Percentiles rank a stretch among this genome's conserved stretches.
phyloP scores from a whole-genome alignment of 768 basidiomycete species.

The Boletus fagicola region DNA sequence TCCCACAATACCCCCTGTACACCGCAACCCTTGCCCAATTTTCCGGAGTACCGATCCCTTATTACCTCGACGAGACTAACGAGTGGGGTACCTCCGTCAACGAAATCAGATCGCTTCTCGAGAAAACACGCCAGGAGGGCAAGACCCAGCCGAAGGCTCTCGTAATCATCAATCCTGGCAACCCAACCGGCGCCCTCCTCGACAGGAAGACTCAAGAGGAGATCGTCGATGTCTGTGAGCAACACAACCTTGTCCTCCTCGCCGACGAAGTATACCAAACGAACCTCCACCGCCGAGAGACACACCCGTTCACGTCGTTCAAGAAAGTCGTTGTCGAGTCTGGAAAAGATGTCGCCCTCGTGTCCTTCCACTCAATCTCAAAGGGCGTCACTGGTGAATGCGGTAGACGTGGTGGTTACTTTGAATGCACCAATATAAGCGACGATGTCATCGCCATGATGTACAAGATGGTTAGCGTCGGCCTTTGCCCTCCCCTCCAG shows the following conservation, averaged over 20 bases:
- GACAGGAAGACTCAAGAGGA: slow-evolving; percentile 65
- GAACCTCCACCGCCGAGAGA: slow-evolving; percentile 72
- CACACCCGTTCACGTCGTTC: slow-evolving; percentile 87
- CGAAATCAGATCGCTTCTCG: slow-evolving; percentile 65
- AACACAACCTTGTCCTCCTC: slow-evolving; percentile 81
- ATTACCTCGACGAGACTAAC: slow-evolving; percentile 79
- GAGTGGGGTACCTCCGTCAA: slow-evolving; percentile 80
- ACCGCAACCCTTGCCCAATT: slow-evolving; percentile 90
- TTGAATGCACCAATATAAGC: slow-evolving; percentile 83
- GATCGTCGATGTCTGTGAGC: slow-evolving; percentile 82
- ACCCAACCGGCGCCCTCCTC: slow-evolving; percentile 90
- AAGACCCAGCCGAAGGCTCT: slow-evolving; percentile 68
- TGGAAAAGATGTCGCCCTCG: slow-evolving; percentile 61
- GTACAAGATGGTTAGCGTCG: slow-evolving; percentile 95
- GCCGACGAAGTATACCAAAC: slow-evolving; percentile 99
- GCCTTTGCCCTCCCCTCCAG: slow-evolving; percentile 82
- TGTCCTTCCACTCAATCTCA: slow-evolving; percentile 97
- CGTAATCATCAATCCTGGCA: slow-evolving; percentile 98
- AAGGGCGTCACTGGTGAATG: slow-evolving; percentile 97
- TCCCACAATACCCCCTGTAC: slow-evolving; percentile 97
- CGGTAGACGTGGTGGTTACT: slow-evolving; percentile 95
- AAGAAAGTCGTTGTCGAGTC: slow-evolving; percentile 82
- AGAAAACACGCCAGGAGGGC: slow-evolving; percentile 60
- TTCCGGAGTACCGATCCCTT: slow-evolving; percentile 78
- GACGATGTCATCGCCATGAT: slow-evolving; percentile 79